Percentiles rank a stretch among this genome's conserved stretches.
These are phyloP conservation scores for Kodamaea suecica DNA, from an alignment of 1,139 yeast species.

Conservation along the genomic window DNA sequence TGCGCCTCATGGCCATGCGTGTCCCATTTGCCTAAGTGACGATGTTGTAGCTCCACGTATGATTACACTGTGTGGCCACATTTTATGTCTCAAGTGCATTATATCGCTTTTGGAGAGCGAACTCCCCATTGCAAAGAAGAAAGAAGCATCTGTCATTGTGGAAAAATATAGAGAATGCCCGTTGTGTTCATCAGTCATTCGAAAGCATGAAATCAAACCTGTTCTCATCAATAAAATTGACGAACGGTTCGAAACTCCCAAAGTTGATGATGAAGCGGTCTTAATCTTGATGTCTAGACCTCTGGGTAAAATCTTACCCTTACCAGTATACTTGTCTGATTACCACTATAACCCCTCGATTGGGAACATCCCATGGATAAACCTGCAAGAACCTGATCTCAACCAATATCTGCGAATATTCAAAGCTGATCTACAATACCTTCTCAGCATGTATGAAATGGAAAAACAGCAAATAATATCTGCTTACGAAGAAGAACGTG, in stretches of 20 bases:
- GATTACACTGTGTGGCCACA: slow-evolving; percentile 88
- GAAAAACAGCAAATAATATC: slow-evolving; percentile 52
- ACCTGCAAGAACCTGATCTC: slow-evolving; percentile 19
- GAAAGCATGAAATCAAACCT: slow-evolving; percentile 60
- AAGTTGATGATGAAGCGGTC: slow-evolving; percentile 54
- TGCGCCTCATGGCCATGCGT: slow-evolving; percentile 69
- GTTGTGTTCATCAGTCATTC: slow-evolving; percentile 67
- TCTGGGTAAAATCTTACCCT: slow-evolving; percentile 54
- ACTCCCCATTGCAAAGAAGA: slow-evolving; percentile 37
- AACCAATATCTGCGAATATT: slow-evolving; percentile 51
- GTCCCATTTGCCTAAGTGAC: slow-evolving; percentile 89
- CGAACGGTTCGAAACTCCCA: slow-evolving; percentile 59
- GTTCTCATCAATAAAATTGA: slow-evolving; percentile 60
- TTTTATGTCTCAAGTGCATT: slow-evolving; percentile 81
- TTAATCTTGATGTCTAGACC: slow-evolving; percentile 74
- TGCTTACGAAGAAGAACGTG: slow-evolving; percentile 55
- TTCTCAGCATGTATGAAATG: slow-evolving; percentile 49
- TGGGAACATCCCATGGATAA: slow-evolving; percentile 33
- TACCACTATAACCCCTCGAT: slow-evolving; percentile 4
- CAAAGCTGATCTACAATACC: slow-evolving; percentile 57
- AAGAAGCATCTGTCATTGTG: slow-evolving; percentile 36
- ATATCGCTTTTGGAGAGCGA: slow-evolving; percentile 67
- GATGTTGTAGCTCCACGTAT: slow-evolving; percentile 89
- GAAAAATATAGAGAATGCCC: slow-evolving; percentile 78
- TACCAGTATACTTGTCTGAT: slow-evolving; percentile 41